Conservation (phyloP, 495 filamentous ascomycete genomes). For the Hypoxylon cercidicola region DNA sequence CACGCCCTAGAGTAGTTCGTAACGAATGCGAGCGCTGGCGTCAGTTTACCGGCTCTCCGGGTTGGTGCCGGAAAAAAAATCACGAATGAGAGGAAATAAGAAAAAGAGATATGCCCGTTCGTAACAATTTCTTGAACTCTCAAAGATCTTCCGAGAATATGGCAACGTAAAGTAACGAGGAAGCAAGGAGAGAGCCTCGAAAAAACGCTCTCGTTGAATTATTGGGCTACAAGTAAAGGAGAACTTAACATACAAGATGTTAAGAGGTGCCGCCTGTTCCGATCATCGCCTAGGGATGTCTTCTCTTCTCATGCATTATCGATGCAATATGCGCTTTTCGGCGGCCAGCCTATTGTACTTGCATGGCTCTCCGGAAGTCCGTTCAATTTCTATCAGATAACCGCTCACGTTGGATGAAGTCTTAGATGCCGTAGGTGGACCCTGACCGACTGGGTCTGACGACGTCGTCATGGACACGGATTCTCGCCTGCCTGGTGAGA, state of each 20-base stretch:
- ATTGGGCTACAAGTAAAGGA: not conserved
- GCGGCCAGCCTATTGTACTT: slow-evolving; percentile 26
- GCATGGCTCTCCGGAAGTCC: slow-evolving; percentile 35
- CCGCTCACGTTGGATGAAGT: slow-evolving; percentile 21
- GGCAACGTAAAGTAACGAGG: not conserved
- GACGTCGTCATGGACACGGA: not conserved
- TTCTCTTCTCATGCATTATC: slow-evolving; percentile 13
- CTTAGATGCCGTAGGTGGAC: slow-evolving; percentile 22
- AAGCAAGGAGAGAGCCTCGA: not conserved
- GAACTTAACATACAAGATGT: not conserved
- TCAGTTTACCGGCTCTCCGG: not conserved
- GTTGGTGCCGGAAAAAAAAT: not conserved
- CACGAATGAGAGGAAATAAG: not conserved
- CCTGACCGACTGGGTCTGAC: slow-evolving; percentile 19
- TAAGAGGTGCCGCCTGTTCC: slow-evolving; percentile 16
- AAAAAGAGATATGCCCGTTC: not conserved
- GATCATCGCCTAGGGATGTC: slow-evolving; percentile 24
- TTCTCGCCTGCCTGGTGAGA: slow-evolving; percentile 1
- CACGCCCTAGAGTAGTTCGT: not conserved
- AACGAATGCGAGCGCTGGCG: not conserved
- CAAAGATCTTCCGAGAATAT: too few relatives aligned
- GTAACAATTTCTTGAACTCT: not conserved
- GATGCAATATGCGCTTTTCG: slow-evolving; percentile 36
- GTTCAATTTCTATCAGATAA: slow-evolving; percentile 19
- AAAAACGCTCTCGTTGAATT: not conserved